A percentile compares a stretch with the other conserved stretches of the same genome.
These are phyloP conservation scores for Strobilomyces confusus DNA, from an alignment of 768 basidiomycete species.

Conservation along the genomic window DNA sequence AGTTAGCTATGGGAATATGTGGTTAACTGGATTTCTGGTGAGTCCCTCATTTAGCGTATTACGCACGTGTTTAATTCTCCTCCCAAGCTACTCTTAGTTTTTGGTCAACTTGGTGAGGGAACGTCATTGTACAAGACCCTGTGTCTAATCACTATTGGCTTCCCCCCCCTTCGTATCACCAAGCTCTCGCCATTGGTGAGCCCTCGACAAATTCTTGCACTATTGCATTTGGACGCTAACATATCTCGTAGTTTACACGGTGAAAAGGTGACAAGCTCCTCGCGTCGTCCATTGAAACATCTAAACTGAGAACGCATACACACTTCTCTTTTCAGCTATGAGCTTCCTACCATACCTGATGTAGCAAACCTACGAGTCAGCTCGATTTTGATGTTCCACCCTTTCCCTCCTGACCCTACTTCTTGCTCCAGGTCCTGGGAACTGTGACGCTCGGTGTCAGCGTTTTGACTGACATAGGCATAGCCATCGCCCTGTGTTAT, in stretches of 20 bases:
- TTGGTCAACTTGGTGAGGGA: constrained; percentile 49
- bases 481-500: constrained; percentile 48
- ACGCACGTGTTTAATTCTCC: not conserved
- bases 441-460: constrained; percentile 47
- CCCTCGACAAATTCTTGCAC: not conserved
- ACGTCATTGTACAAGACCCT: not conserved
- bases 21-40: no score
- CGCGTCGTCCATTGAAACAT: not conserved
- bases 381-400: not conserved
- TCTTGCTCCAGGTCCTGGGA: constrained; percentile 39
- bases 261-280: constrained; percentile 36
- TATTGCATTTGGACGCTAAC: not conserved
- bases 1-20: no score
- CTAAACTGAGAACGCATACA: not conserved
- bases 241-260: constrained; percentile 37
- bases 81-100: constrained; percentile 41
- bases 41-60: constrained; percentile 14
- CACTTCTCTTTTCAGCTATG: constrained; percentile 30
- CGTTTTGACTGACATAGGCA: constrained; percentile 47
- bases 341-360: constrained; percentile 39
- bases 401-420: not conserved
- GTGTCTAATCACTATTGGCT: constrained; percentile 4
- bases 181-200: constrained; percentile 41
- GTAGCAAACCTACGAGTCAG: constrained; percentile 45
- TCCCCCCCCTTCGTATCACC: not conserved